These are phyloP conservation scores for Neoscytalidium dimidiatum DNA, from an alignment of 2,329 filamentous ascomycete genomes.

Conservation along the genomic window DNA sequence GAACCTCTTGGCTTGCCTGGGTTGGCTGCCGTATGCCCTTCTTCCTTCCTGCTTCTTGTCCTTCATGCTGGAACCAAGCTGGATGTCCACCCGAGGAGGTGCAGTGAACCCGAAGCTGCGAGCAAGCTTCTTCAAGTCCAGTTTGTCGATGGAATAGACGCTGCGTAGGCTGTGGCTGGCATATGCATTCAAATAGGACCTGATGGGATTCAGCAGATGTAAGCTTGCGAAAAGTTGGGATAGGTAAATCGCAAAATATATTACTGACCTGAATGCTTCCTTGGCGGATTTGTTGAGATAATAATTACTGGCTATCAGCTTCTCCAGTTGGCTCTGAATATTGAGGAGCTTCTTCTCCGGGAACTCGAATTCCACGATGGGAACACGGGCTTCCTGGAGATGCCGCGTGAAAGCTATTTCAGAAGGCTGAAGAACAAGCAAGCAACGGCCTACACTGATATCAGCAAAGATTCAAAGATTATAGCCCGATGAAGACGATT, in stretches of 20 bases:
- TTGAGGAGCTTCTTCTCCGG: conserved; percentile 89
- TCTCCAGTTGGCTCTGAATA: conserved; percentile 74
- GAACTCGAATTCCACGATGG: conserved; percentile 95
- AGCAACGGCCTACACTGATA: conserved; percentile 46
- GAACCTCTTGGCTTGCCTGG: conserved; percentile 59
- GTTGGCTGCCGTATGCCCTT: conserved; percentile 77
- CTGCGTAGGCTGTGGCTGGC: conserved; percentile 79
- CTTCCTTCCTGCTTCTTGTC: conserved; percentile 67
- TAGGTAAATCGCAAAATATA: too few relatives aligned
- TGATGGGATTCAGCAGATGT: conserved; percentile 39
- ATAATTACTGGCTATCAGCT: conserved; percentile 92
- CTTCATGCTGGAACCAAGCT: conserved; percentile 73
- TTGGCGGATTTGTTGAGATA: conserved; percentile 74
- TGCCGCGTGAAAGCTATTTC: conserved; percentile 92
- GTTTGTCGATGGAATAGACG: conserved; percentile 82
- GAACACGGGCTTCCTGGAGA: conserved; percentile 87
- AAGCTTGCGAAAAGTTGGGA: too few relatives aligned
- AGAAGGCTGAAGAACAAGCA: conserved; percentile 90
- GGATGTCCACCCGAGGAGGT: conserved; percentile 78
- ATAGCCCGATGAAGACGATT: too few relatives aligned
- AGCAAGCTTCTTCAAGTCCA: conserved; percentile 80
- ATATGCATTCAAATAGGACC: conserved; percentile 90
- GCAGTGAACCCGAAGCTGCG: conserved; percentile 80
- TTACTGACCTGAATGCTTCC: conserved; percentile 34
- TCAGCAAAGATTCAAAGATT: too few relatives aligned